Percentiles rank a stretch among this genome's conserved stretches.
phyloP scores from a whole-genome alignment of 2,329 filamentous ascomycete genomes.

The Fusarium sp. region DNA sequence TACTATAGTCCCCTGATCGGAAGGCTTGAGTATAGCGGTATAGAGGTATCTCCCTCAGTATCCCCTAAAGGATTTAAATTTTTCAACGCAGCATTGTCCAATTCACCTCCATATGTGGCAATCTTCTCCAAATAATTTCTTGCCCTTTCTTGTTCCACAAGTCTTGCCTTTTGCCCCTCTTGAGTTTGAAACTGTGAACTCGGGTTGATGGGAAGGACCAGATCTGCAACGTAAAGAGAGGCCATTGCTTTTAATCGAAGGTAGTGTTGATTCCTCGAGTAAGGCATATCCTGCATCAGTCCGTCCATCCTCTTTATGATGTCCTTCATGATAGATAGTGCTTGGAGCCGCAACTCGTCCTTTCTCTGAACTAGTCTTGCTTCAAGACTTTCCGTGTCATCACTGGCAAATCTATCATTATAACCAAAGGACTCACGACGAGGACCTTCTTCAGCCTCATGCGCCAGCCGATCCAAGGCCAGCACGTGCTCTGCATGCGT shows the following conservation, averaged over 20 bases:
- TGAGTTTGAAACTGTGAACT: constrained; percentile 47
- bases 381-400: constrained; percentile 31
- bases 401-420: constrained; percentile 37
- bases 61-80: constrained; percentile 43
- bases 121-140: constrained; percentile 43
- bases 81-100: constrained; percentile 41
- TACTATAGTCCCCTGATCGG: constrained; percentile 44
- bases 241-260: constrained; percentile 79
- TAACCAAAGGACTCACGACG: constrained; percentile 20
- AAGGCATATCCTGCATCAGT: constrained; percentile 76
- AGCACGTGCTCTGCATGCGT: constrained; percentile 69
- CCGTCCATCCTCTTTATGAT: constrained; percentile 78
- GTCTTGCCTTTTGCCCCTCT: constrained; percentile 43
- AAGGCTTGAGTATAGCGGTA: constrained; percentile 46
- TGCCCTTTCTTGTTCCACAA: constrained; percentile 47
- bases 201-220: constrained; percentile 59
- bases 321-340: constrained; percentile 68
- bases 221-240: constrained; percentile 78
- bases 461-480: constrained; percentile 52
- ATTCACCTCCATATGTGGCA: constrained; percentile 43
- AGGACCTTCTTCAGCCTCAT: constrained; percentile 46
- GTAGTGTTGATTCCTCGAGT: constrained; percentile 73
- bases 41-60: constrained; percentile 34
- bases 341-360: constrained; percentile 58
- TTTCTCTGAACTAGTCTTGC: constrained; percentile 41